Evolutionary conservation across 2,329 filamentous ascomycete species (phyloP), one percentile per base, ranked within the genome.

Genomic region (Alternaria longipes): DNA sequence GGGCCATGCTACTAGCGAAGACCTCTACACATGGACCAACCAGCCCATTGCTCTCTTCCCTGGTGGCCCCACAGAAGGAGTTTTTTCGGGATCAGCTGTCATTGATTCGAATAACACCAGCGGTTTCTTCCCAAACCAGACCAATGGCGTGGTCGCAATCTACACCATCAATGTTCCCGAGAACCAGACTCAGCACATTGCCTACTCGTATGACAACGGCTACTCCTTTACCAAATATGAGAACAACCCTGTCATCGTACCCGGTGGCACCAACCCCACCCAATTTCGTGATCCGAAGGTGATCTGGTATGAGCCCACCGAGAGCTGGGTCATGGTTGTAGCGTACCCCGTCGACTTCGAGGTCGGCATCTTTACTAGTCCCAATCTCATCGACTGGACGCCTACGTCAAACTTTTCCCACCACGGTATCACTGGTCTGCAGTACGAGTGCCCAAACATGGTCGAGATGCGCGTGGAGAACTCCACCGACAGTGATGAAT

Each of bases 281-380:
- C 83, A 88, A 63, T 90, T 90, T 78, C 85, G 89, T 24, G 89
- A 91, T 64, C 88, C 89, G 1, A 88, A 90, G 68, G 87, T 90
- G 2, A 80, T 88, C 45, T 86, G 86, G 80, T 84, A 89, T 63
- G 77, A 82, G 2, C 54, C 56, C 6, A 70, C 67, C 3, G 73
- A 77, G 9, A 77, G 81, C 18, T 90, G 88, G 88, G 84, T 87
- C 40, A 86, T 87, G 82, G 81, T 84, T 0, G 65, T 89, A 3
- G 80, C 87, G 0, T 88, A 85, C 57, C 74, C 84, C 32, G 75
- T 82, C 36, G 86, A 88, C 38, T 88, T 86, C 63, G 78, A 81
- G 9, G 80, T 90, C 45, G 86, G 85, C n/a, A 82, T 90, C 64
- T 90, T 83, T 74, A 88, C 86, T 2, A 89, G 86, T 2, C 79